Percentiles rank a stretch among this genome's conserved stretches.
Evolutionary conservation across 2,329 filamentous ascomycete genomes (phyloP).

Genomic region (Cladosporium sp.): DNA sequence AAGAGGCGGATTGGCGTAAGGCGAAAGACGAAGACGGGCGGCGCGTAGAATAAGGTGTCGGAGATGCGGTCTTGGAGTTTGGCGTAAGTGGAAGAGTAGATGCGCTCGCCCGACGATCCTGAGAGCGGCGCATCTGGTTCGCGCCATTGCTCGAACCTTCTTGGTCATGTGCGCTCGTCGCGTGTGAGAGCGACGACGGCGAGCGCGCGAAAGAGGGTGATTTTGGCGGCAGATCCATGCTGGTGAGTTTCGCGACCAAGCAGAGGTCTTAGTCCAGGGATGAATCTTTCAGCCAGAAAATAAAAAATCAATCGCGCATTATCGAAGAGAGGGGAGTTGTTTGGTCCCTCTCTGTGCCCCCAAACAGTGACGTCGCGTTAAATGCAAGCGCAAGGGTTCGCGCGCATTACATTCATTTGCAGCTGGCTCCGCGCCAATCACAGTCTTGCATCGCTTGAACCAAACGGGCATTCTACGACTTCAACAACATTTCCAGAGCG

Average conservation of each 20-base stretch:
- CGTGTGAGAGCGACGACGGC: slow-evolving; percentile 5
- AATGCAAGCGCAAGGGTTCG: background rate
- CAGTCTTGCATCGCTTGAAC: background rate
- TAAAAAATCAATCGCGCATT: slow-evolving; percentile 2
- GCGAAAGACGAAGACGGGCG: slow-evolving; percentile 10
- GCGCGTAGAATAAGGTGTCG: slow-evolving; percentile 6
- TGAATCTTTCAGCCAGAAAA: background rate
- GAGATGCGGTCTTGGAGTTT: background rate
- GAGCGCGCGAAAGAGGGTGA: slow-evolving; percentile 6
- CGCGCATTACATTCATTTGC: background rate
- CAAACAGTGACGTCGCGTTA: slow-evolving; percentile 12
- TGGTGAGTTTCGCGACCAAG: slow-evolving; percentile 1
- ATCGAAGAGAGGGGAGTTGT: background rate
- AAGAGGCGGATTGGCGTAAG: slow-evolving; percentile 13
- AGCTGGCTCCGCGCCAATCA: slow-evolving; percentile 13
- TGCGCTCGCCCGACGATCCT: slow-evolving; percentile 9
- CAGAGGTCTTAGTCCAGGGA: background rate
- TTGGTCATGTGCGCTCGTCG: slow-evolving; percentile 1
- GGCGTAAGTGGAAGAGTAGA: slow-evolving; percentile 3
- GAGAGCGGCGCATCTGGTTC: slow-evolving; percentile 5
- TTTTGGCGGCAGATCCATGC: slow-evolving; percentile 5
- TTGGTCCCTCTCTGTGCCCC: background rate
- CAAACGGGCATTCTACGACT: background rate
- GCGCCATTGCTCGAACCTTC: slow-evolving; percentile 13
- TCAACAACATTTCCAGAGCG: background rate